A percentile compares a stretch with the other conserved stretches of the same genome.
Conservation (phyloP, 768 basidiomycete species). For the Rhodotorula taiwanensis region DNA sequence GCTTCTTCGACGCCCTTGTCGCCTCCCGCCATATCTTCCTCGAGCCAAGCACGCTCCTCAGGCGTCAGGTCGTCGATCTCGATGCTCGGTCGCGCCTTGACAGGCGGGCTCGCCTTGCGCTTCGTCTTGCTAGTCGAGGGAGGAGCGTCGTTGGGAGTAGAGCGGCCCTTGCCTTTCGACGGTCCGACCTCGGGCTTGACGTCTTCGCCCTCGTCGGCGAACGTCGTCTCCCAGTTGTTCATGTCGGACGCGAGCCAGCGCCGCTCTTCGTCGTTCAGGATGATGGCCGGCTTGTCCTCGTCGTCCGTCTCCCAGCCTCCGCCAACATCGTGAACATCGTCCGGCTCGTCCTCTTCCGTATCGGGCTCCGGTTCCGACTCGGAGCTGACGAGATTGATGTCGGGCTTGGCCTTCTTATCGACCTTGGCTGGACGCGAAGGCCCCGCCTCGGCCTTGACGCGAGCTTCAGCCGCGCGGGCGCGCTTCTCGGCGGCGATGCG, state of each 20-base stretch:
- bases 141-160: background rate
- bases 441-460: background rate
- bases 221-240: background rate
- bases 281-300: slow-evolving; percentile 4
- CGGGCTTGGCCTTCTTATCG: background rate
- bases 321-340: background rate
- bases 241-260: background rate
- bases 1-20: background rate
- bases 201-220: background rate
- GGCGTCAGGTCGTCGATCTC: background rate
- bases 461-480: slow-evolving; percentile 8
- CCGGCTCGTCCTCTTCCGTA: background rate
- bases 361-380: background rate
- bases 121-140: background rate
- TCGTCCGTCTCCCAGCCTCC: background rate
- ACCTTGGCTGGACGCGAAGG: no score
- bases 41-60: slow-evolving; percentile 4
- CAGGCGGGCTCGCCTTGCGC: background rate
- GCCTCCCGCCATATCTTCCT: background rate
- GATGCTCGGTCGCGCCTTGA: background rate
- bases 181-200: background rate
- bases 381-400: background rate
- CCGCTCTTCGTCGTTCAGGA: background rate
- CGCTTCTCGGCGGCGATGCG: slow-evolving; percentile 8
- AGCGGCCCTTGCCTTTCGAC: background rate